These are phyloP conservation scores for Yamadazyma trypodendri DNA, from an alignment of 1,139 yeast species.

Conservation along the genomic window DNA sequence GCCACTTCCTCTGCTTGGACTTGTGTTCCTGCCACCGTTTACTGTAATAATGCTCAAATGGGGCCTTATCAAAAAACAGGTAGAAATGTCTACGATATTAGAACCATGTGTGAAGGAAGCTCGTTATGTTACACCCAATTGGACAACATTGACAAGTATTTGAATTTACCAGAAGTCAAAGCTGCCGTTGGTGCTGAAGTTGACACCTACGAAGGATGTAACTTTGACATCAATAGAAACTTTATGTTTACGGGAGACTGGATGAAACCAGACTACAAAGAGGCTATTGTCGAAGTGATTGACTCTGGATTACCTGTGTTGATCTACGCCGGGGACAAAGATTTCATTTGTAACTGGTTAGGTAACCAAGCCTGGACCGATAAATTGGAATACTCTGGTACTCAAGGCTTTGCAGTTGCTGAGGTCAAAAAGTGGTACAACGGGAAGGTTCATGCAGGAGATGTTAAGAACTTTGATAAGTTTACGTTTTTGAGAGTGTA, in stretches of 20 bases:
- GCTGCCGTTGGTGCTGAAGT: slow-evolving; percentile 92
- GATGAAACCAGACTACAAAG: slow-evolving; percentile 84
- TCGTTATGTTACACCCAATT: slow-evolving; percentile 63
- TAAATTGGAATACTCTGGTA: slow-evolving; percentile 64
- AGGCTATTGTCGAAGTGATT: slow-evolving; percentile 51
- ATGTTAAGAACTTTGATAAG: slow-evolving; percentile 45
- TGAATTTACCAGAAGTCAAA: slow-evolving; percentile 45
- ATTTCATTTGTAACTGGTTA: slow-evolving; percentile 83
- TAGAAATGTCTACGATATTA: slow-evolving; percentile 88
- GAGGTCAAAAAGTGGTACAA: slow-evolving; percentile 43
- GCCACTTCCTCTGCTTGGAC: slow-evolving; percentile 75
- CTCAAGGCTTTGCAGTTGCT: slow-evolving; percentile 45
- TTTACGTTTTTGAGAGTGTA: slow-evolving; percentile 48
- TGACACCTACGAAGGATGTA: slow-evolving; percentile 78
- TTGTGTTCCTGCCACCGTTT: slow-evolving; percentile 90
- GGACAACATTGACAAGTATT: slow-evolving; percentile 32
- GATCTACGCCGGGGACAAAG: slow-evolving; percentile 84
- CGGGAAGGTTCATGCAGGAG: slow-evolving; percentile 42
- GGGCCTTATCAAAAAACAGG: slow-evolving; percentile 91
- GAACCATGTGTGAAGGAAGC: slow-evolving; percentile 80
- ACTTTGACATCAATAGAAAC: slow-evolving; percentile 78
- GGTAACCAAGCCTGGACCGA: slow-evolving; percentile 86
- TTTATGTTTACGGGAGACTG: slow-evolving; percentile 87
- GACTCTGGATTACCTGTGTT: slow-evolving; percentile 65
- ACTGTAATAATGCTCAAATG: slow-evolving; percentile 85